Evolutionary conservation across 106 monocot genomes (phyloP), one percentile per base, ranked within the genome.

Genomic region (Dioscorea alata): DNA sequence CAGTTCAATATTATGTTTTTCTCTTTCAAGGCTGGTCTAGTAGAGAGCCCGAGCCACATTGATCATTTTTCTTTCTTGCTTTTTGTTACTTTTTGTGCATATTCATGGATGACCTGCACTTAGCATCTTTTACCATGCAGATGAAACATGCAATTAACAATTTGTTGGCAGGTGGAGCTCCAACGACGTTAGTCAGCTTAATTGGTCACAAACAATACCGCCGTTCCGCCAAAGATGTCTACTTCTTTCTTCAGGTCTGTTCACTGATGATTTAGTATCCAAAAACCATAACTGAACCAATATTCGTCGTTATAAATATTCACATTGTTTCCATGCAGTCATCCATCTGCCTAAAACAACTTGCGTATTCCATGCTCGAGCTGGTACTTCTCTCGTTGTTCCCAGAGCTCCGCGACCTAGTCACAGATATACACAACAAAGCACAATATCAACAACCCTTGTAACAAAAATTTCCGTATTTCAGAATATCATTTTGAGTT

Each of bases 221-320:
- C 10, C 79, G 83, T 20, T 81, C 87, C 50, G 83, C 87, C 8
- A 87, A 81, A 53, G 99, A 99, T 51, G 71, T 99, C 4, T 93
- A 93, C 66, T 90, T 85, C 69, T 99, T 99, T 79, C 84, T 93
- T 73, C 93, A 99, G 85, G 99, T 88, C 70, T 68, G 34, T 62
- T 68, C 60, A 50, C 28, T 35, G 9, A 7, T 68, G 51, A n/a
- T 48, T 17, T 28, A 28, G 28, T 3, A 28, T 18, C 8, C 48
- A 53, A 35, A 16, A 23, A 49, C 21, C 5, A 16, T 0, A 32
- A 14, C 15, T 53, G 28, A 8, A 54, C 15, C 23, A 70, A 62
- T 7, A 28, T 17, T 12, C 18, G 25, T 59, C 9, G 58, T 60
- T 18, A n/a, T 54, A 50, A 23, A 59, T 25, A 50, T 33, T 4